Conservation (phyloP, 2,329 filamentous ascomycete genomes). For the Triangularia verruculosa region DNA sequence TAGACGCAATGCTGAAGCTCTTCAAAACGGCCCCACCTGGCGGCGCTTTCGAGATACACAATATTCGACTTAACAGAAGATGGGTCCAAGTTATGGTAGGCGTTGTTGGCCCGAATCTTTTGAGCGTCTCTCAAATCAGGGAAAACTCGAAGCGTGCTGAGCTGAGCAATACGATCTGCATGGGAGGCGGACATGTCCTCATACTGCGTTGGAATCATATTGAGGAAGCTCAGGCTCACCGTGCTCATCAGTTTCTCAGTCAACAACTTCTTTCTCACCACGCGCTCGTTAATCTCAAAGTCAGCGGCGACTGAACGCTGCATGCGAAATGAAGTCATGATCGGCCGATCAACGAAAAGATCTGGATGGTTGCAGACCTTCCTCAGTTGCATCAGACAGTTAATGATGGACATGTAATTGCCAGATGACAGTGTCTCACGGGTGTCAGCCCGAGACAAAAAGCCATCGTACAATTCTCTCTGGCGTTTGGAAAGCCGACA, state of each 20-base stretch:
- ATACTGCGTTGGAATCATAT: constrained; percentile 69
- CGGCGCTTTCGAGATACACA: constrained; percentile 67
- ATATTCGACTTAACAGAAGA: constrained; percentile 68
- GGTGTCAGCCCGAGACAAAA: constrained; percentile 86
- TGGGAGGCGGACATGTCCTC: constrained; percentile 59
- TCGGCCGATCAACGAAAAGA: constrained; percentile 90
- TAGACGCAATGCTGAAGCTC: constrained; percentile 79
- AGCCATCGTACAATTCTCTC: constrained; percentile 92
- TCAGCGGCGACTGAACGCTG: constrained; percentile 70
- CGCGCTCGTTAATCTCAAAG: constrained; percentile 68
- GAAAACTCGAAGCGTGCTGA: constrained; percentile 68
- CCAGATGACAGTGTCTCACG: constrained; percentile 84
- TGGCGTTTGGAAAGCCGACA: constrained; percentile 94
- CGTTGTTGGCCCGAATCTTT: constrained; percentile 56
- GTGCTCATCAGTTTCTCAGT: constrained; percentile 58
- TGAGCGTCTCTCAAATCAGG: constrained; percentile 71
- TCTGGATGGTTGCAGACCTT: constrained; percentile 99
- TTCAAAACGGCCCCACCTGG: constrained; percentile 67
- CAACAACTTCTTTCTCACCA: constrained; percentile 66
- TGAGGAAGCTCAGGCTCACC: constrained; percentile 73
- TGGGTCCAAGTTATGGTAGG: constrained; percentile 56
- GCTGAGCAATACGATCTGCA: constrained; percentile 56
- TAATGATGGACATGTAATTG: constrained; percentile 97
- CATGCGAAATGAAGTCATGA: constrained; percentile 97
- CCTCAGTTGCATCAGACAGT: constrained; percentile 93